Evolutionary conservation across 2,329 filamentous ascomycete species (phyloP).

Genomic region (Lasiodiplodia sp.): DNA sequence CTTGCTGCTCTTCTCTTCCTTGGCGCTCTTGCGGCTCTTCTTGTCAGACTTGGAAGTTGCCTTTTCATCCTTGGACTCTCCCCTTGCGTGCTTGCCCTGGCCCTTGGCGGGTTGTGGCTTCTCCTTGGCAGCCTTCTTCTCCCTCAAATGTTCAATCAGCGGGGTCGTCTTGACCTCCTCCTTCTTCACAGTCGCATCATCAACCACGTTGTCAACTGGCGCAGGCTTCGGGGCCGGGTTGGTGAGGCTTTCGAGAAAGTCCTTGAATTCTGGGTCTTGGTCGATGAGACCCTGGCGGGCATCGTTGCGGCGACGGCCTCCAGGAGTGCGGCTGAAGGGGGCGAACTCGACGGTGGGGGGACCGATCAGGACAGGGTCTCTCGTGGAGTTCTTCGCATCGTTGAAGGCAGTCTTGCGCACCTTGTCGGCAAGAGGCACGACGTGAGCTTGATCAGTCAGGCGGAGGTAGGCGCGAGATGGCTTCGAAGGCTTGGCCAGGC

Average conservation of each 20-base stretch:
- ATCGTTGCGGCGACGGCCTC: conserved; percentile 77
- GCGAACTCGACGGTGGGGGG: conserved; percentile 83
- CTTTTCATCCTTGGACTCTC: conserved; percentile 70
- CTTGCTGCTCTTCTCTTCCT: conserved; percentile 51
- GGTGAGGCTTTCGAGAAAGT: conserved; percentile 86
- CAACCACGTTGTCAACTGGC: conserved; percentile 57
- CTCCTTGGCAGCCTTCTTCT: conserved; percentile 84
- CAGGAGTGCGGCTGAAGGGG: conserved; percentile 82
- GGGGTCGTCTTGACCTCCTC: conserved; percentile 82
- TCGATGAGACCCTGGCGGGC: conserved; percentile 93
- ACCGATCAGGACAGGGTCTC: conserved; percentile 75
- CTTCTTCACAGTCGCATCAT: conserved; percentile 57
- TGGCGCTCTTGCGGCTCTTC: conserved; percentile 45
- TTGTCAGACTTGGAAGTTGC: conserved; percentile 50
- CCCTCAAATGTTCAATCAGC: conserved; percentile 85
- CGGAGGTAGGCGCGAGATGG: conserved; percentile 85
- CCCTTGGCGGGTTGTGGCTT: conserved; percentile 54
- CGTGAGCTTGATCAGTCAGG: conserved; percentile 73
- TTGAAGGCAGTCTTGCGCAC: conserved; percentile 76
- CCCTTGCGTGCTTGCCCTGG: conserved; percentile 60
- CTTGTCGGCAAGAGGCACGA: conserved; percentile 71
- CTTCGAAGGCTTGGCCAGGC: conserved; percentile 82
- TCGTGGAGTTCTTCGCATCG: conserved; percentile 80
- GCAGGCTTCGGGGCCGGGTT: conserved; percentile 69
- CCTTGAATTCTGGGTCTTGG: conserved; percentile 94